A percentile compares a stretch with the other conserved stretches of the same genome.
Conservation (phyloP, 140 eudicot species). For the Ambrosia hybrid region DNA sequence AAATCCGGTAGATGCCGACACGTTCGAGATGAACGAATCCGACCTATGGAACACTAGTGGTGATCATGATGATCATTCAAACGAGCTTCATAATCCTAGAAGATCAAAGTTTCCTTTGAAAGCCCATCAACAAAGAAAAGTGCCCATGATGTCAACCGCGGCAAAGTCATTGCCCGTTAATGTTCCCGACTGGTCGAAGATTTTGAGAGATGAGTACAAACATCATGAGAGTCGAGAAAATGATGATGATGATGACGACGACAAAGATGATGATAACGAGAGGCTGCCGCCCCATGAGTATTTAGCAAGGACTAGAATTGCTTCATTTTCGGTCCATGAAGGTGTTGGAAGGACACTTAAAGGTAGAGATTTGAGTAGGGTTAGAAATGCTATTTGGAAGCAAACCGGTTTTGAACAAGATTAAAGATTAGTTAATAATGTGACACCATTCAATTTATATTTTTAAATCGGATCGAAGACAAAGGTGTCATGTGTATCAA, state of each 20-base stretch:
- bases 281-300: slow-evolving; percentile 56
- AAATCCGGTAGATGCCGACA: slow-evolving; percentile 20
- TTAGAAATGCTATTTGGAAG: slow-evolving; percentile 63
- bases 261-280: slow-evolving; percentile 24
- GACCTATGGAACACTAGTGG: slow-evolving; percentile 39
- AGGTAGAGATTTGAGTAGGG: slow-evolving; percentile 66
- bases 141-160: background rate
- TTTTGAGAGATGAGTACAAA: slow-evolving; percentile 39
- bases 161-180: slow-evolving; percentile 55
- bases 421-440: slow-evolving; percentile 8
- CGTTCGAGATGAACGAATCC: slow-evolving; percentile 45
- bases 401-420: slow-evolving; percentile 57
- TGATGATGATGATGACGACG: slow-evolving; percentile 12
- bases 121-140: slow-evolving; percentile 30
- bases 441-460: background rate
- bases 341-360: slow-evolving; percentile 56
- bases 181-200: slow-evolving; percentile 64
- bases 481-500: too few relatives aligned
- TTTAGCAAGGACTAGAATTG: slow-evolving; percentile 53
- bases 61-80: slow-evolving; percentile 22
- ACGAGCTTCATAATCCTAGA: slow-evolving; percentile 21
- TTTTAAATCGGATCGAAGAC: too few relatives aligned
- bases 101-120: slow-evolving; percentile 30
- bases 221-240: slow-evolving; percentile 25
- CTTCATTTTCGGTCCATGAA: slow-evolving; percentile 61